A percentile compares a stretch with the other conserved stretches of the same genome.
phyloP scores from a whole-genome alignment of 805 yeast species.

The Blastobotrys parvus region DNA sequence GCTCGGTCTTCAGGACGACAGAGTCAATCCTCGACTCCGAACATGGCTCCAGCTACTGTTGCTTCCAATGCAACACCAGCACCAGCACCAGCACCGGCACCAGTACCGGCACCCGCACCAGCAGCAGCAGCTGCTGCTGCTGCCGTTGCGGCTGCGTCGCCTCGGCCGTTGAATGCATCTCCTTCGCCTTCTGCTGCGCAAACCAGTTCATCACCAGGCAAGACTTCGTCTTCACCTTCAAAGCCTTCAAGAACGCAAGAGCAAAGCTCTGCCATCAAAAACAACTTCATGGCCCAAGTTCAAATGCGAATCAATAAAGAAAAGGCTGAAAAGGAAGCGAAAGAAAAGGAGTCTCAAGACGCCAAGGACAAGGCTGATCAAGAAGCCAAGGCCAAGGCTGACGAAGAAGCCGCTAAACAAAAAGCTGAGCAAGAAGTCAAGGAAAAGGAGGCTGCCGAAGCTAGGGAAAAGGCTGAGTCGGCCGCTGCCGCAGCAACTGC shows the following conservation, averaged over 20 bases:
- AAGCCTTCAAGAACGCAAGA: conserved; percentile 1
- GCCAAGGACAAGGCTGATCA: conserved; percentile 12
- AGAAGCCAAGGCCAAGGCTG: conserved; percentile 11
- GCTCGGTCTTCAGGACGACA: background rate
- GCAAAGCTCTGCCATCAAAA: conserved; percentile 8
- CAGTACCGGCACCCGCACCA: conserved; percentile 6
- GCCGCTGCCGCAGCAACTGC: conserved; percentile 14
- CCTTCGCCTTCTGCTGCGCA: conserved; percentile 1
- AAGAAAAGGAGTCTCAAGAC: conserved; percentile 13
- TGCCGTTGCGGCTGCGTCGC: conserved; percentile 1
- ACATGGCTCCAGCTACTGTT: background rate
- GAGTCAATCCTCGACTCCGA: conserved; percentile 4
- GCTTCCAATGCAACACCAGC: conserved; percentile 3
- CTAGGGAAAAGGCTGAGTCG: conserved; percentile 11
- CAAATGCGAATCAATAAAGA: conserved; percentile 10
- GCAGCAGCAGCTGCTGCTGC: conserved; percentile 2
- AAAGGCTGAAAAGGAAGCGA: conserved; percentile 9
- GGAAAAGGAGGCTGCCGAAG: conserved; percentile 8
- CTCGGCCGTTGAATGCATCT: conserved; percentile 3
- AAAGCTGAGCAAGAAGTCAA: conserved; percentile 9
- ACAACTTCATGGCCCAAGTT: conserved; percentile 15
- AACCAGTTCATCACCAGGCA: conserved; percentile 1
- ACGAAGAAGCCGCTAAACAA: conserved; percentile 14
- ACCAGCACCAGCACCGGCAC: too few species aligned
- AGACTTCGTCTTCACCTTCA: background rate